phyloP scores from a whole-genome alignment of 441 rosid genomes.

The Hura crepitans region DNA sequence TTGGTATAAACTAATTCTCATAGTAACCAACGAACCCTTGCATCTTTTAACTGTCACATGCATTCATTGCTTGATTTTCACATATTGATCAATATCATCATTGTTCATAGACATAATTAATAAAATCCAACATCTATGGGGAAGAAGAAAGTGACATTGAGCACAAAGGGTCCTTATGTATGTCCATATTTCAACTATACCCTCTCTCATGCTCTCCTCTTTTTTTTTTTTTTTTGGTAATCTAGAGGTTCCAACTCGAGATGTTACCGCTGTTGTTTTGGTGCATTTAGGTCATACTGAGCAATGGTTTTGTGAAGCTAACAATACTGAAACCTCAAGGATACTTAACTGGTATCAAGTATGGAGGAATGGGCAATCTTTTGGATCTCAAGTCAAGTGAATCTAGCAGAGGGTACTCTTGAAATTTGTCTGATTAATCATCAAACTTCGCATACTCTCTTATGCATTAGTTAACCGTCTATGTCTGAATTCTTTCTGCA shows the following conservation, averaged over 20 bases:
- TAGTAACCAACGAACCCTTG: constrained; percentile 29
- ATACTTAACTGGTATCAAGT: constrained; percentile 29
- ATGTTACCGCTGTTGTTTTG: neutral
- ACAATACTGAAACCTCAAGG: constrained; percentile 36
- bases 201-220: too few species aligned
- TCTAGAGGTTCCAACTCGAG: neutral
- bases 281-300: constrained; percentile 26
- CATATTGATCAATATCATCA: neutral
- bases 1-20: constrained; percentile 7
- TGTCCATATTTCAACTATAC: neutral
- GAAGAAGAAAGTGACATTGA: constrained; percentile 27
- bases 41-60: neutral
- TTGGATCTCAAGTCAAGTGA: constrained; percentile 33
- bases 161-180: constrained; percentile 26
- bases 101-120: neutral
- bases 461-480: neutral
- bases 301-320: constrained; percentile 33
- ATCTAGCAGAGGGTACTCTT: constrained; percentile 34
- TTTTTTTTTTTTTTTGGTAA: too few species aligned
- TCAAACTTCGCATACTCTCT: neutral
- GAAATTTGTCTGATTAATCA: neutral
- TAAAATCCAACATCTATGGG: constrained; percentile 17
- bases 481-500: constrained; percentile 14
- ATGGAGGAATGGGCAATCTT: constrained; percentile 39
- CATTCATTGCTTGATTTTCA: neutral